Conservation (phyloP, 192 early-diverging fungal species). For the Dissophora globulifera region DNA sequence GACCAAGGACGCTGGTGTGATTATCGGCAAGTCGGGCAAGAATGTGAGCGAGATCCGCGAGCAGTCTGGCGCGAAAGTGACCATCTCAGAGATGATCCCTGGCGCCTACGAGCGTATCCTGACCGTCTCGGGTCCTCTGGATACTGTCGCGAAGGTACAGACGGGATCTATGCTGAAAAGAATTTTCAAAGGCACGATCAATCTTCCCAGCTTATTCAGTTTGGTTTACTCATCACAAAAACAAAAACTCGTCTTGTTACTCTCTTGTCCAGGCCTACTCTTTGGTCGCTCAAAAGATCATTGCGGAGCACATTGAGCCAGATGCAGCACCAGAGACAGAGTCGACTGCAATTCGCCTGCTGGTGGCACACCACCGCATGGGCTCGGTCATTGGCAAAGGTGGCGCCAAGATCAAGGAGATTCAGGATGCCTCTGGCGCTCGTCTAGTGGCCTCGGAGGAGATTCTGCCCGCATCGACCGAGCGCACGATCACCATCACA, state of each 20-base stretch:
- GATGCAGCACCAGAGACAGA: slow-evolving; percentile 59
- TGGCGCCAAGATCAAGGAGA: slow-evolving; percentile 90
- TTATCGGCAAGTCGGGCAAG: slow-evolving; percentile 88
- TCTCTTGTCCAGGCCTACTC: slow-evolving; percentile 77
- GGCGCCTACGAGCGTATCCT: slow-evolving; percentile 80
- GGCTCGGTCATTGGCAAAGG: slow-evolving; percentile 90
- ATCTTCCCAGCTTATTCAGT: too few species aligned
- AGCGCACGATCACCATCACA: slow-evolving; percentile 86
- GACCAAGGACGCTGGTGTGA: slow-evolving; percentile 87
- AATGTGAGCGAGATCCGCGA: slow-evolving; percentile 94
- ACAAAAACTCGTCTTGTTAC: too few species aligned
- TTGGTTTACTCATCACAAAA: too few species aligned
- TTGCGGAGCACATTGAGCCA: slow-evolving; percentile 69
- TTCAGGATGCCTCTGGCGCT: slow-evolving; percentile 90
- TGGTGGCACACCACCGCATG: slow-evolving; percentile 90
- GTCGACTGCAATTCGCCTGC: slow-evolving; percentile 79
- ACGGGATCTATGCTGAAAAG: too few species aligned
- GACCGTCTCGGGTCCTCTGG: slow-evolving; percentile 76
- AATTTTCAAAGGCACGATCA: too few species aligned
- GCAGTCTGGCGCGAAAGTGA: slow-evolving; percentile 84
- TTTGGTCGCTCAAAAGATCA: slow-evolving; percentile 79
- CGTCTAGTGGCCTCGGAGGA: slow-evolving; percentile 87
- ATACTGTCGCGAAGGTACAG: slow-evolving; percentile 73
- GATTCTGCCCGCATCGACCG: slow-evolving; percentile 89
- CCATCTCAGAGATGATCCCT: slow-evolving; percentile 87